A percentile compares a stretch with the other conserved stretches of the same genome.
These are phyloP conservation scores for Hawksworthiomyces lignivorus DNA, from an alignment of 2,329 filamentous ascomycete genomes.

Conservation along the genomic window DNA sequence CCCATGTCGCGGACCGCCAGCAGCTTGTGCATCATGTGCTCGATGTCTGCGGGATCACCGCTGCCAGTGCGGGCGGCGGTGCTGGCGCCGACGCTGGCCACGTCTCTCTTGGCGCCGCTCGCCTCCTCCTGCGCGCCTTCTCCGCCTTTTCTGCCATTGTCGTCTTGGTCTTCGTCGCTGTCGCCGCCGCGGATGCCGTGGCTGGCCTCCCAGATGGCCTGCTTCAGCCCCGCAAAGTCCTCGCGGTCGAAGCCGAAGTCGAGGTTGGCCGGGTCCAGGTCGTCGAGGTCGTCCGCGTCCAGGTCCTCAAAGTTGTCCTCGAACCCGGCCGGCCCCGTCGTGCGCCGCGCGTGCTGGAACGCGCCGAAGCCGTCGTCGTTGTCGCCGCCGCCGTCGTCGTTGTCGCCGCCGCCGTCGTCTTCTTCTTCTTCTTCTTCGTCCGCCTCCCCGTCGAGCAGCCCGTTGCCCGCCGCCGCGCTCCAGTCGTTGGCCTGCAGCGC, in stretches of 20 bases:
- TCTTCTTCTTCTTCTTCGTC: no score
- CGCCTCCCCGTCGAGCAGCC: no score
- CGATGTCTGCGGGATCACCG: constrained; percentile 29
- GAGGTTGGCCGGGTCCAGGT: constrained; percentile 38
- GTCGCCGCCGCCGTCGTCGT: no score
- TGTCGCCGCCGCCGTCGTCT: constrained; percentile 8
- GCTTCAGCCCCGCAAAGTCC: constrained; percentile 45
- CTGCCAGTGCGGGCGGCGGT: no score
- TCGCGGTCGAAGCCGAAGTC: constrained; percentile 45
- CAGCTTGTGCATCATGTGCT: constrained; percentile 55
- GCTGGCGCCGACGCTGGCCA: no score
- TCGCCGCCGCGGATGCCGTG: neutral
- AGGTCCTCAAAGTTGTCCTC: constrained; percentile 22
- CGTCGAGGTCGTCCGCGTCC: constrained; percentile 19
- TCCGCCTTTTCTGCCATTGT: constrained; percentile 27
- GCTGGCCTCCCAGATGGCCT: constrained; percentile 40
- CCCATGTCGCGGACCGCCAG: constrained; percentile 54
- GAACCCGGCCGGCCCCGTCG: constrained; percentile 23
- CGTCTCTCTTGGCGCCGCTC: no score
- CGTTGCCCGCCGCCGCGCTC: no score
- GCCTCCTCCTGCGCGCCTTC: no score
- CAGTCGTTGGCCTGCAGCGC: constrained; percentile 61
- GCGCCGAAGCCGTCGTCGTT: constrained; percentile 17
- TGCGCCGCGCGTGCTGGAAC: constrained; percentile 19
- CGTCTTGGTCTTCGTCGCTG: constrained; percentile 8